Percentiles rank a stretch among this genome's conserved stretches.
Conservation (phyloP, 2,329 filamentous ascomycete species). For the Trichothecium sympodiale region DNA sequence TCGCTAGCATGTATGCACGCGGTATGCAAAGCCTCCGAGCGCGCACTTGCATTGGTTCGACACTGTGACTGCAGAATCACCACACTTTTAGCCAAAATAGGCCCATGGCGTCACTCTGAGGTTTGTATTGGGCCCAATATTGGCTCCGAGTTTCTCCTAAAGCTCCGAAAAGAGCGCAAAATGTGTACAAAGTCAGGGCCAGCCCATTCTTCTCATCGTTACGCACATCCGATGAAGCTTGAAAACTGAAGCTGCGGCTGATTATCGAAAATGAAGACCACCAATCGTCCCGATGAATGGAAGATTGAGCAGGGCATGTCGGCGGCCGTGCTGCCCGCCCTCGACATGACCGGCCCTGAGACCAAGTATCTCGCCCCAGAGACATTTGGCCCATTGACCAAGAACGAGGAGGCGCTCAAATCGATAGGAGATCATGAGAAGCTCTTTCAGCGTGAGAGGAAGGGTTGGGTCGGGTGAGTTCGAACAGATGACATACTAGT, state of each 20-base stretch:
- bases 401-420: conserved; percentile 28
- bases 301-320: conserved; percentile 40
- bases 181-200: not conserved
- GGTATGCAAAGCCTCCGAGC: too few relatives aligned
- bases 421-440: conserved; percentile 23
- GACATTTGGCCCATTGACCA: conserved; percentile 18
- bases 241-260: too few relatives aligned
- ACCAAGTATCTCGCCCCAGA: conserved; percentile 17
- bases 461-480: conserved; percentile 23
- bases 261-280: too few relatives aligned
- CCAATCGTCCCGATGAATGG: conserved; percentile 34
- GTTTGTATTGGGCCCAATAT: not conserved
- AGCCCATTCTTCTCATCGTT: too few relatives aligned
- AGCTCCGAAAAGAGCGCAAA: too few relatives aligned
- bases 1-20: too few relatives aligned
- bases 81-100: not conserved
- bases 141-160: too few relatives aligned
- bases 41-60: too few relatives aligned
- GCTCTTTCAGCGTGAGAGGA: conserved; percentile 15
- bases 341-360: conserved; percentile 30
- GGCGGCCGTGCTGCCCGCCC: conserved; percentile 31
- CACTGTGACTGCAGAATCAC: too few relatives aligned
- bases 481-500: too few relatives aligned
- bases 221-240: not conserved
- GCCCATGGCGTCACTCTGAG: not conserved